Evolutionary conservation across 306 rosid genomes (phyloP), one percentile per base, ranked within the genome.

Genomic region (Hippophae rhamnoides): DNA sequence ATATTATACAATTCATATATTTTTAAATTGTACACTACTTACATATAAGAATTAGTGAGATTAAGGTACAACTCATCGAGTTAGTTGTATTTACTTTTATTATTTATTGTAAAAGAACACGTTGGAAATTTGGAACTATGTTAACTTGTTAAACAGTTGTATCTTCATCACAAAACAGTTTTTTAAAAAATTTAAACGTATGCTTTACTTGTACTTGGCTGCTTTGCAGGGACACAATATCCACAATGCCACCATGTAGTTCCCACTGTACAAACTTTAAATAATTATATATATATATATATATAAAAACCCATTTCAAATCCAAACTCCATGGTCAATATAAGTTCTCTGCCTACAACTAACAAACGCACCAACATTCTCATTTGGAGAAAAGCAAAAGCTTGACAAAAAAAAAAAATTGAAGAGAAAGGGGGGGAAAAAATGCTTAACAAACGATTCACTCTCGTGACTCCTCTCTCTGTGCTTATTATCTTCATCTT

Each of bases 341-440:
- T 87, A 90, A 81, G 82, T 62, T 69, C 65, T 72, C 53, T 45
- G 53, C 44, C 5, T 49, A 60, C 73, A 54, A 78, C 65, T 74
- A 74, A 83, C 92, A 69, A 84, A 71, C 43, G 58, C 81, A 53
- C 84, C 81, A 79, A 81, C 79, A 75, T 82, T 87, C 86, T 62
- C 81, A 63, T 42, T 11, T 5, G 10, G 50, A 57, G 42, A 65
- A 53, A 7, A 41, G 31, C 41, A 62, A 13, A 9, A 56, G 42
- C 56, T 40, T 18, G 23, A 18, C 23, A 65, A 65, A 56, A 57
- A 61, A 50, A 41, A 14, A 13, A 31, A 42, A 44, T 11, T 25
- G 55, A 2, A 41, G 11, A 23, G 13, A 23, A 8, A 51, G 41
- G 2, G 27, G 61, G 48, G 54, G n/a, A n/a, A 65, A 38, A 54